Percentiles rank a stretch among this genome's conserved stretches.
Evolutionary conservation across 257 asterid species (phyloP).

Genomic region (Solanum pennellii): DNA sequence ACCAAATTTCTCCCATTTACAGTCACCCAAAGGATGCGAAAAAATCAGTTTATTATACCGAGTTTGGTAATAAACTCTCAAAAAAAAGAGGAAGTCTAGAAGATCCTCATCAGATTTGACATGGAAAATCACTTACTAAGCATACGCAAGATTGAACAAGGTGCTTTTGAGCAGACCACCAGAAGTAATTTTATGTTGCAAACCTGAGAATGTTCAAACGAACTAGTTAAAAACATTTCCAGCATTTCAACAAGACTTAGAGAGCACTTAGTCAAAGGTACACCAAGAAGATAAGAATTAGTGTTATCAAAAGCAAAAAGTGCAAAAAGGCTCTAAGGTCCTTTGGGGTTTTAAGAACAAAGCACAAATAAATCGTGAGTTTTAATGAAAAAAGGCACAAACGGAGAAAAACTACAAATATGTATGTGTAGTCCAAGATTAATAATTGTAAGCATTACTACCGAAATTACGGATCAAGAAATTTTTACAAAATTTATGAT

Average conservation of each 20-base stretch:
- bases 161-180: slow-evolving; percentile 69
- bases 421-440: background rate
- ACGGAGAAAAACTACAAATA: background rate
- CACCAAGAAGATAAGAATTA: background rate
- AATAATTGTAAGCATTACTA: background rate
- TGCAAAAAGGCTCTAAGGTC: background rate
- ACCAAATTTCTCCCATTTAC: background rate
- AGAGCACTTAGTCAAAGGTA: background rate
- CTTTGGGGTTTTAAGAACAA: background rate
- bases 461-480: too few species aligned
- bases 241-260: background rate
- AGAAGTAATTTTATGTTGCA: slow-evolving; percentile 76
- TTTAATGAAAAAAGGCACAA: background rate
- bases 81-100: background rate
- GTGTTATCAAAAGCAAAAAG: background rate
- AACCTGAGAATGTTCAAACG: slow-evolving; percentile 33
- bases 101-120: background rate
- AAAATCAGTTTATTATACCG: background rate
- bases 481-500: too few species aligned
- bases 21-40: background rate
- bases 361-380: background rate
- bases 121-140: slow-evolving; percentile 51
- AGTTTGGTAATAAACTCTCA: background rate
- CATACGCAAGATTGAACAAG: slow-evolving; percentile 69
- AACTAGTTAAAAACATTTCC: background rate